A percentile compares a stretch with the other conserved stretches of the same genome.
These are phyloP conservation scores for Leccinum fallax DNA, from an alignment of 1,284 basidiomycete species.

Conservation along the genomic window DNA sequence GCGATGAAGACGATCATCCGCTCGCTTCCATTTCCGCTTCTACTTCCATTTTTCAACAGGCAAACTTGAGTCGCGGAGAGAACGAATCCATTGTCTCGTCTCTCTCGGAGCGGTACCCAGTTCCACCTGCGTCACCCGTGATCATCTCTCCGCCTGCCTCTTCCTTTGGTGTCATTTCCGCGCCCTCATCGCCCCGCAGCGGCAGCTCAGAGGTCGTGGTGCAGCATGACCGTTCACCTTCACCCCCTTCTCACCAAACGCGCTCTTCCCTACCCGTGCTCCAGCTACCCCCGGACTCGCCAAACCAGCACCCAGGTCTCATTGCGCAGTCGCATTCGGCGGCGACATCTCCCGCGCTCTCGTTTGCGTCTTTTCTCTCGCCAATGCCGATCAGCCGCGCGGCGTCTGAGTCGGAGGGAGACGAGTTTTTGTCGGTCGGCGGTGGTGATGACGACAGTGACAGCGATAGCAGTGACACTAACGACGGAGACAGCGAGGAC, in stretches of 20 bases:
- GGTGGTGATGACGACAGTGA: slow-evolving; percentile 11
- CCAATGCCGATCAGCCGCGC: slow-evolving; percentile 23
- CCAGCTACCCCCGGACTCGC: slow-evolving; percentile 16
- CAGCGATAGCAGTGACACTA: background rate
- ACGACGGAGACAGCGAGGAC: background rate
- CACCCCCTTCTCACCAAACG: background rate
- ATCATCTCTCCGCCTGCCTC: slow-evolving; percentile 32
- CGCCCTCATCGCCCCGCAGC: slow-evolving; percentile 30
- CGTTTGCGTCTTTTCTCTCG: slow-evolving; percentile 29
- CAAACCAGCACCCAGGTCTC: background rate
- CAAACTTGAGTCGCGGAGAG: background rate
- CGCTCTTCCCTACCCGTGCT: slow-evolving; percentile 15
- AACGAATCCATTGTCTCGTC: slow-evolving; percentile 27
- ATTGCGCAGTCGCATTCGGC: slow-evolving; percentile 16
- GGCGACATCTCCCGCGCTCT: slow-evolving; percentile 18
- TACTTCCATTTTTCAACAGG: background rate
- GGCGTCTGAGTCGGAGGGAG: slow-evolving; percentile 27
- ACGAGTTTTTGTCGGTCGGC: slow-evolving; percentile 33
- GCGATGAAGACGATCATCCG: slow-evolving; percentile 7
- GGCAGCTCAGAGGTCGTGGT: slow-evolving; percentile 19
- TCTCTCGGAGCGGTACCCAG: slow-evolving; percentile 37
- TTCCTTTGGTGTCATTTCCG: slow-evolving; percentile 22
- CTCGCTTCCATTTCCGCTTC: slow-evolving; percentile 4
- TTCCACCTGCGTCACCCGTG: slow-evolving; percentile 32
- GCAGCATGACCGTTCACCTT: background rate